Conservation (phyloP, 805 yeast species). For the Yarrowia keelungensis region DNA sequence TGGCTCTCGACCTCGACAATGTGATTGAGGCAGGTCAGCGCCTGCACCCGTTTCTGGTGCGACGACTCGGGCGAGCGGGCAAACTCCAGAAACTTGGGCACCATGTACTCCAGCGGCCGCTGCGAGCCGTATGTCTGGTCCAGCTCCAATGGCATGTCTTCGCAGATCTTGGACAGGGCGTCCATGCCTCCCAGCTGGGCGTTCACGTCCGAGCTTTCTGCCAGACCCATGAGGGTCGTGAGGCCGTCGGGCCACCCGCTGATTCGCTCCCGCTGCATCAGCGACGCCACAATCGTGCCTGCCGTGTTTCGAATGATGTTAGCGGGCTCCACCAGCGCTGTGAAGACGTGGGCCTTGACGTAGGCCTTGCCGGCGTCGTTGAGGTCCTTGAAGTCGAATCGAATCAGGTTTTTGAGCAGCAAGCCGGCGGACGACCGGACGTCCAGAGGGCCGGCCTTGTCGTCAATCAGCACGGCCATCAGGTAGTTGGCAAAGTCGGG, state of each 20-base stretch:
- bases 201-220: constrained; percentile 56
- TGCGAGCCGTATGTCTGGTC: constrained; percentile 70
- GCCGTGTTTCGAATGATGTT: constrained; percentile 82
- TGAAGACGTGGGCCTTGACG: constrained; percentile 55
- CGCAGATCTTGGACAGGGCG: constrained; percentile 87
- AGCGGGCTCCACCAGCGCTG: constrained; percentile 61
- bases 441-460: constrained; percentile 51
- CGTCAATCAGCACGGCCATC: constrained; percentile 65
- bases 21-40: constrained; percentile 77
- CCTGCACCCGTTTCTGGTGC: constrained; percentile 63
- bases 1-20: constrained; percentile 75
- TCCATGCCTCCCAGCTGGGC: constrained; percentile 78
- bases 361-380: constrained; percentile 52
- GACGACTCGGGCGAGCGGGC: constrained; percentile 50
- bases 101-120: constrained; percentile 70
- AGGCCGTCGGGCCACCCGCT: constrained; percentile 75
- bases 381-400: constrained; percentile 49
- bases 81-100: constrained; percentile 68
- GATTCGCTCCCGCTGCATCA: constrained; percentile 71
- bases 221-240: constrained; percentile 70
- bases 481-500: constrained; percentile 85
- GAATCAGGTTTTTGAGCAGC: constrained; percentile 76
- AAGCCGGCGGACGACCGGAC: constrained; percentile 90
- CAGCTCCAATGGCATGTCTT: constrained; percentile 74
- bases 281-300: constrained; percentile 86